Evolutionary conservation across 371 early-diverging fungal species (phyloP), one percentile per base, ranked within the genome.

Genomic region (Apophysomyces elegans): DNA sequence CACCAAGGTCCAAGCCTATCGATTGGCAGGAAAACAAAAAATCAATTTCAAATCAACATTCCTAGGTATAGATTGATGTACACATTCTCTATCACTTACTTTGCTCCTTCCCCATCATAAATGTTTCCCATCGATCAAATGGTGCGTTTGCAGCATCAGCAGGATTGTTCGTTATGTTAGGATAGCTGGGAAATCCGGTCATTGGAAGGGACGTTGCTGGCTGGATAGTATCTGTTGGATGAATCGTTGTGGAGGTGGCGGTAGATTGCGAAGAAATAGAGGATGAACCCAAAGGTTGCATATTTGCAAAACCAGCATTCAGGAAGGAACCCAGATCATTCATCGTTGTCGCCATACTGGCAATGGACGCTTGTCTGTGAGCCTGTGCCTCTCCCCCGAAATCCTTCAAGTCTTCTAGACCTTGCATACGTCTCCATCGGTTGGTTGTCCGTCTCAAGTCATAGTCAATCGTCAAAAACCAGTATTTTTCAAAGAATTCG

Each of bases 401-500:
- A 44, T 41, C 37, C 32, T 47, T 35, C 13, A 77, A 56, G 14
- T 80, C 78, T 37, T 64, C 59, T 7, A 74, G 41, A 0, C 73
- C 76, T 69, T 77, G 77, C 7, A 69, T 60, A n/a, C 66, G 59
- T 62, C 76, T 61, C 76, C 72, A 77, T 56, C 65, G 61, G 37
- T 77, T 74, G 7, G 73, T 77, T 6, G 70, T 72, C n/a, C 80
- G 72, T 18, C 73, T 71, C 39, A 75, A 65, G n/a, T 75, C 74
- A 39, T 79, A 81, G 39, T 81, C 76, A n/a, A 78, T 79, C 0
- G 79, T 81, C 59, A 86, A 63, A 60, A 78, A 87, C 74, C 86
- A 85, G 60, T 76, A 87, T 18, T 83, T 83, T 44, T 81, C 85
- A 74, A 86, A 84, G 63, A 87, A 87, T 12, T 75, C 78, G 4